Evolutionary conservation across 2,329 filamentous ascomycete species (phyloP).

Genomic region (Epicoccum sorghinum): DNA sequence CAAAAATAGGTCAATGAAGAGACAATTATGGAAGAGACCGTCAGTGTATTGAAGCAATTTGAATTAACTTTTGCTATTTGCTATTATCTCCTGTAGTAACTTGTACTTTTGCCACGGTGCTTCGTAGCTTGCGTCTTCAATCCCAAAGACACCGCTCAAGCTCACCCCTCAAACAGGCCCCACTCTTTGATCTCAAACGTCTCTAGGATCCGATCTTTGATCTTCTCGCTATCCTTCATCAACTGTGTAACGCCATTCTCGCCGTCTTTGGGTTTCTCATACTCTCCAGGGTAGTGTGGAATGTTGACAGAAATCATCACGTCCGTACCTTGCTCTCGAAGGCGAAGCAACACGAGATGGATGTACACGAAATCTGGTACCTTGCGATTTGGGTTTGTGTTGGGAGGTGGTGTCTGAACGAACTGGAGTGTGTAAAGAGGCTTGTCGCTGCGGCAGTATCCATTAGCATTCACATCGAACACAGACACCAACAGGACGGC

Average conservation of each 20-base stretch:
- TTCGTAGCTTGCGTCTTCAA: no score
- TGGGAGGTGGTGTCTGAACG: conserved; percentile 51
- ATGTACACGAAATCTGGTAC: conserved; percentile 70
- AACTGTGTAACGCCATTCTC: conserved; percentile 62
- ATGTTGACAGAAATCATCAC: conserved; percentile 87
- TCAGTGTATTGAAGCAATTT: no score
- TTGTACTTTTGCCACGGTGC: no score
- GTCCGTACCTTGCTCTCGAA: conserved; percentile 78
- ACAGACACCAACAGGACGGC: not conserved
- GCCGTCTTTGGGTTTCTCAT: conserved; percentile 73
- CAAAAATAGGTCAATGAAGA: no score
- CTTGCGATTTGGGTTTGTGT: conserved; percentile 36
- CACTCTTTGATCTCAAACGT: conserved; percentile 82
- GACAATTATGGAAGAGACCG: no score
- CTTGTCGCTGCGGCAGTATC: conserved; percentile 42
- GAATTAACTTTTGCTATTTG: no score
- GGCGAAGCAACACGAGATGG: conserved; percentile 75
- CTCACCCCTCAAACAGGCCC: conserved; percentile 65
- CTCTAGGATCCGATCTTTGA: conserved; percentile 74
- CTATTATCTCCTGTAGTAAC: no score
- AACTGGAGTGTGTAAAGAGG: conserved; percentile 74
- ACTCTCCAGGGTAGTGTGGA: conserved; percentile 78
- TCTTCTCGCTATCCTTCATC: conserved; percentile 65
- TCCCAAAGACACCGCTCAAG: not conserved
- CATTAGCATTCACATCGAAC: conserved; percentile 2